Evolutionary conservation across 2,329 filamentous ascomycete species (phyloP).

Genomic region (Pseudomassariella vexata): DNA sequence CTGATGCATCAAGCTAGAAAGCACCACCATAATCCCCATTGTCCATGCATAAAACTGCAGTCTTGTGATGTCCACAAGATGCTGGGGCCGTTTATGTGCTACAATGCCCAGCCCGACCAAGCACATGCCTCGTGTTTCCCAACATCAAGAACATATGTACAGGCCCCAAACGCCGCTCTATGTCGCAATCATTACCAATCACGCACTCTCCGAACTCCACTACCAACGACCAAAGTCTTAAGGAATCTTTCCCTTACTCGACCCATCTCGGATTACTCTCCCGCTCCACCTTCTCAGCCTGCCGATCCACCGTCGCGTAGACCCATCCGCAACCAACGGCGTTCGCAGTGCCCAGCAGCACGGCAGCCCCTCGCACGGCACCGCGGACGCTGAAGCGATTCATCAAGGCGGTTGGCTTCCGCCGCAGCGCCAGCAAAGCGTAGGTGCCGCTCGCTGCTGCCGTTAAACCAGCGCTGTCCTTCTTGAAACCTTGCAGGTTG

Average conservation of each 20-base stretch:
- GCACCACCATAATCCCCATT: too few relatives aligned
- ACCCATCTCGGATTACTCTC: slow-evolving; percentile 45
- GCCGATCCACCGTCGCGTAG: slow-evolving; percentile 45
- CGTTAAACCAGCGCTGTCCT: slow-evolving; percentile 49
- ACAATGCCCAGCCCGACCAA: too few relatives aligned
- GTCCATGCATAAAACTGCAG: too few relatives aligned
- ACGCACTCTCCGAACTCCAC: too few relatives aligned
- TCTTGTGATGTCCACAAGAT: too few relatives aligned
- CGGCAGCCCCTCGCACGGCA: slow-evolving; percentile 41
- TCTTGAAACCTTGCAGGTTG: slow-evolving; percentile 53
- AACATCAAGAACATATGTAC: too few relatives aligned
- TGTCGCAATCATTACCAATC: too few relatives aligned
- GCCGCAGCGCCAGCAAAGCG: slow-evolving; percentile 46
- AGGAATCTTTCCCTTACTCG: slow-evolving; percentile 15
- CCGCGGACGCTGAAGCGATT: slow-evolving; percentile 41
- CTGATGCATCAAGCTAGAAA: too few relatives aligned
- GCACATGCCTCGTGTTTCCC: too few relatives aligned
- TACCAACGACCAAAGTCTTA: too few relatives aligned
- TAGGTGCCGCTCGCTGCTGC: slow-evolving; percentile 54
- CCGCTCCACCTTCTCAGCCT: slow-evolving; percentile 42
- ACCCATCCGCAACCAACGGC: slow-evolving; percentile 43
- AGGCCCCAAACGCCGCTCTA: too few relatives aligned
- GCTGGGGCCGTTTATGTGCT: too few relatives aligned
- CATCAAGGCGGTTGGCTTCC: slow-evolving; percentile 27
- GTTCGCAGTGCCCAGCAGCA: slow-evolving; percentile 45